Base-by-base conservation (phyloP, 116 monocot species). In the Dioscorea cayenensis region DNA sequence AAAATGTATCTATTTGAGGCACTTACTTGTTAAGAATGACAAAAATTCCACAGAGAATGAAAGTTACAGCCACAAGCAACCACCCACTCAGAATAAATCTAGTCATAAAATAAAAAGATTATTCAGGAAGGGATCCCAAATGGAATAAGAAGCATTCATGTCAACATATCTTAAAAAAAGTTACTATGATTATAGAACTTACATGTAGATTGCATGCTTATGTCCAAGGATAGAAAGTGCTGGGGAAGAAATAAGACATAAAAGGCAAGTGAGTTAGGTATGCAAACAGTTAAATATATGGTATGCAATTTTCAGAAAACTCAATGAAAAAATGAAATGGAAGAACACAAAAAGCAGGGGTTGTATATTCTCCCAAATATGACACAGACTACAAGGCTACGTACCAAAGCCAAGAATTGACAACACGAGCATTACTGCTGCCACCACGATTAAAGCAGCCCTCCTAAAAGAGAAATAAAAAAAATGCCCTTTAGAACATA, bases 51-150 rank as follows among this genome's bases (percentile, higher is more conserved):
- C 80, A 84, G 61, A 95, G 86, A 76, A 84, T 28, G 65, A 95
- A 89, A 18, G 84, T 88, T n/a, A 85, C 73, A 36, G 84, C 81
- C 65, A 95, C 95, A 77, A 95, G 83, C 74, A 86, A 67, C 95
- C 95, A 91, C 25, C 91, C 91, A 75, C 80, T 79, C 37, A 79
- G 61, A 21, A 89, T 72, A 79, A 95, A 91, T 83, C 95, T 95
- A 86, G 32, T 4, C 75, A 86, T 80, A 14, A 66, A 1, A 43
- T 43, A 43, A 22, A 23, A n/a, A 74, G 13, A 19, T 38, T 14
- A 74, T 36, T 20, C 6, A 60, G 14, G 9, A 3, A 20, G 49
- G 49, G 10, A 65, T 28, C 51, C 51, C 49, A 22, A 21, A 19
- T 51, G 5, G 72, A 72, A 63, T 7, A 19, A 62, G n/a, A 38